Evolutionary conservation across 345 rosid species (phyloP), one percentile per base, ranked within the genome.

Genomic region (Jatropha curcas): DNA sequence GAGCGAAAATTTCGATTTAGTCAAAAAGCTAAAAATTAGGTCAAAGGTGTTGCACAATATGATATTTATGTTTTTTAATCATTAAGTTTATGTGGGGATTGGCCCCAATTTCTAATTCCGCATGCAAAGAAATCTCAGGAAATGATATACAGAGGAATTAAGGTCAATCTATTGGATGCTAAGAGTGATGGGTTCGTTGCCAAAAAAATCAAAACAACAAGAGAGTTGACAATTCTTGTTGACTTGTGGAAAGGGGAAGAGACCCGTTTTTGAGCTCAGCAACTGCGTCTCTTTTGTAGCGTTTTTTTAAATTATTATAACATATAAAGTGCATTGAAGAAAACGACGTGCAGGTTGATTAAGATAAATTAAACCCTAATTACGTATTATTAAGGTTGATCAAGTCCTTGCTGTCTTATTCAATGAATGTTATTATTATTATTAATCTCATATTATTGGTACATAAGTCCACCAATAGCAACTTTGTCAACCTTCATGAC

Each of bases 181-280:
- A 55, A 22, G 24, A 31, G 65, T 24, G 34, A 65, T 74, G 75
- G 75, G 63, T 74, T 72, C 68, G 76, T 74, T 72, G 65, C 45
- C 25, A 19, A 31, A 75, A 72, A 7, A 19, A 5, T 6, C 33
- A 68, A 7, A 5, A 37, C 61, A 55, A n/a, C 2, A 39, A 13
- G 13, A 69, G 76, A 45, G 80, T 84, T 82, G 86, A 85, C 88
- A 82, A 77, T 19, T 77, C 75, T 61, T 68, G 71, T 25, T 71
- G 60, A 65, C 77, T 65, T 68, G 73, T 57, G 39, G 76, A 50
- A 76, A 56, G 70, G 34, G 56, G 46, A 22, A 41, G 68, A 65
- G 82, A 70, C 66, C 76, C 61, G 12, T 22, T 24, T 61, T 22
- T 76, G 77, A 84, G 77, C 73, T 86, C 86, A 81, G 82, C 86